Conservation (phyloP, 768 basidiomycete species). For the Leucogyrophana mollusca region DNA sequence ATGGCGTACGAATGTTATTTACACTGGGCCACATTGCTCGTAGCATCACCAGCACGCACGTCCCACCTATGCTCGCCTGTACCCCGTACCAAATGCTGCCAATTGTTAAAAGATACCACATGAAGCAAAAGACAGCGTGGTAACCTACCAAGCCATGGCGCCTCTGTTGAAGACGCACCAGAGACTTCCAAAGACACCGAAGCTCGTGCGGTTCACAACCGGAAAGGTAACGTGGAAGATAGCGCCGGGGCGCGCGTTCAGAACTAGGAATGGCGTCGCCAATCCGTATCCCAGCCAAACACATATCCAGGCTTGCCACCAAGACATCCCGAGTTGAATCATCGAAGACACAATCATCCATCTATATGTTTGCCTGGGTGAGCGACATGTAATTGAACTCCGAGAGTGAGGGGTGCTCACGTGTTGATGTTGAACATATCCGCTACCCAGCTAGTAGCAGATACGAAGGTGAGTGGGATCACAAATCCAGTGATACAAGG, state of each 20-base stretch:
- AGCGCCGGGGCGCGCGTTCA: slow-evolving; percentile 79
- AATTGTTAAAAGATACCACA: slow-evolving; percentile 12
- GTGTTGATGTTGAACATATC: slow-evolving; percentile 81
- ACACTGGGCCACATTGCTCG: slow-evolving; percentile 76
- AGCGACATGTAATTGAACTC: neutral
- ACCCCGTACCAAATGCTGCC: slow-evolving; percentile 75
- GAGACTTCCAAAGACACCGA: slow-evolving; percentile 73
- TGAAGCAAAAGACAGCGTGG: slow-evolving; percentile 12
- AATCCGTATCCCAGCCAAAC: slow-evolving; percentile 64
- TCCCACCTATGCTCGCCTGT: slow-evolving; percentile 80
- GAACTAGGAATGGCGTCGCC: slow-evolving; percentile 67
- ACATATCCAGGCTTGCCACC: slow-evolving; percentile 87
- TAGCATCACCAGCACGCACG: slow-evolving; percentile 73
- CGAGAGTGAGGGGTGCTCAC: slow-evolving; percentile 41
- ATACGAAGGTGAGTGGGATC: slow-evolving; percentile 5
- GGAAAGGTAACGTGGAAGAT: slow-evolving; percentile 76
- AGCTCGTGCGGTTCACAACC: slow-evolving; percentile 73
- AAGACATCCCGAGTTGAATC: slow-evolving; percentile 69
- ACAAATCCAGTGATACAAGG: neutral
- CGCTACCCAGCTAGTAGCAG: slow-evolving; percentile 69
- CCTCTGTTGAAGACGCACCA: slow-evolving; percentile 81
- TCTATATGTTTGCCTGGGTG: slow-evolving; percentile 29
- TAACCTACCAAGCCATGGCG: slow-evolving; percentile 65
- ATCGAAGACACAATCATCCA: slow-evolving; percentile 81
- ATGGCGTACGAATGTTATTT: slow-evolving; percentile 56